Conservation (phyloP, 2,329 filamentous ascomycete genomes). For the Exophiala lecanii-corni region DNA sequence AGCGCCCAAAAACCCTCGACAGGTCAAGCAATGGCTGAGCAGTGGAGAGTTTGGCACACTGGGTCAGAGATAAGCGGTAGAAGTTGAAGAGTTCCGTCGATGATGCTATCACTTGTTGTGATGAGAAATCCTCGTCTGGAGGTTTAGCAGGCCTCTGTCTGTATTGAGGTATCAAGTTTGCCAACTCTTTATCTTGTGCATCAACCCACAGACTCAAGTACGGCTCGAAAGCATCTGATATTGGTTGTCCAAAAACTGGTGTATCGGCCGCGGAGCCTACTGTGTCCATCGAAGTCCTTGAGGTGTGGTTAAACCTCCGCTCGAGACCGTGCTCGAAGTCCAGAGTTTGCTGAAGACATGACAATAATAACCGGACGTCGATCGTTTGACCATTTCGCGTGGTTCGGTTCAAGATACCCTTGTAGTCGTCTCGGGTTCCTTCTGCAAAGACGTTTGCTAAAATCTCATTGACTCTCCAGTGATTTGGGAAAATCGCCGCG, state of each 20-base stretch:
- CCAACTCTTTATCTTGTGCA: conserved; percentile 84
- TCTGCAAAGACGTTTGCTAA: conserved; percentile 92
- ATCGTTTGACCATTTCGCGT: conserved; percentile 76
- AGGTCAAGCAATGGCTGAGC: conserved; percentile 81
- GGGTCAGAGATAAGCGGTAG: conserved; percentile 85
- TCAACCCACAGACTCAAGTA: conserved; percentile 97
- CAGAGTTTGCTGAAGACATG: conserved; percentile 88
- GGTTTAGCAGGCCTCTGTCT: conserved; percentile 74
- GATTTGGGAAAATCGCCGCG: conserved; percentile 74
- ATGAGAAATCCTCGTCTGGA: conserved; percentile 84
- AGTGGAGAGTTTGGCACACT: conserved; percentile 94
- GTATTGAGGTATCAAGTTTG: conserved; percentile 80
- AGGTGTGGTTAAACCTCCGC: conserved; percentile 66
- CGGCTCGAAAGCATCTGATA: conserved; percentile 94
- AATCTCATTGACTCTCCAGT: conserved; percentile 87
- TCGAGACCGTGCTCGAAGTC: conserved; percentile 95
- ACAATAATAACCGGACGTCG: conserved; percentile 83
- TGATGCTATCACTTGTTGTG: conserved; percentile 83
- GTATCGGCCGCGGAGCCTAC: conserved; percentile 74
- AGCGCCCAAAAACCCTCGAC: conserved; percentile 80
- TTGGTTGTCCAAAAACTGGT: conserved; percentile 79
- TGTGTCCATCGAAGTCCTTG: conserved; percentile 82
- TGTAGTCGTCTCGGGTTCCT: conserved; percentile 91
- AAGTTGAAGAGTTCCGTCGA: conserved; percentile 97
- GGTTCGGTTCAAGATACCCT: conserved; percentile 80